Percentiles rank a stretch among this genome's conserved stretches.
phyloP scores from a whole-genome alignment of 306 rosid genomes.

The Sicyos edulis region DNA sequence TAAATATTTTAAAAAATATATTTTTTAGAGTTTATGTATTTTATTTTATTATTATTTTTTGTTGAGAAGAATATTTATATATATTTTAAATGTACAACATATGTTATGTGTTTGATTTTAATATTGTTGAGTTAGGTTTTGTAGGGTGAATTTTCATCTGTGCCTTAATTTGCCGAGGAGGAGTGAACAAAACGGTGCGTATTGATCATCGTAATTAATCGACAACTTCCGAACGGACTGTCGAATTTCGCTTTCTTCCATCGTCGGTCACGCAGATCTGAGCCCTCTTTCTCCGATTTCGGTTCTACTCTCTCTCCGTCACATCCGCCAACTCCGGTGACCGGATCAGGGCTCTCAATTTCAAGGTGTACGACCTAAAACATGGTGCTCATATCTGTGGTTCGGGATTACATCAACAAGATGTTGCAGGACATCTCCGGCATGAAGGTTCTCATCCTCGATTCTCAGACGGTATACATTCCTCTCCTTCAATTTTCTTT shows the following conservation, averaged over 20 bases:
- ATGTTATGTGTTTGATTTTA: too few relatives aligned
- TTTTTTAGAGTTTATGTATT: too few relatives aligned
- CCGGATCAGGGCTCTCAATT: not conserved
- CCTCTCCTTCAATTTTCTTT: not conserved
- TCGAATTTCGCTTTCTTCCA: not conserved
- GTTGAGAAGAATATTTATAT: too few relatives aligned
- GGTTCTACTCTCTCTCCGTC: conserved; percentile 12
- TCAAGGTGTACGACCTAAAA: not conserved
- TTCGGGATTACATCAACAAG: conserved; percentile 77
- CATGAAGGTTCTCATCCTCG: conserved; percentile 95
- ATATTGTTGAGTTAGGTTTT: too few relatives aligned
- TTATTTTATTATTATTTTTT: too few relatives aligned
- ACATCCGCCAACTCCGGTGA: not conserved
- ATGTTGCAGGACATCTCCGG: conserved; percentile 97
- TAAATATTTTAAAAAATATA: too few relatives aligned
- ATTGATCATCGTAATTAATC: not conserved
- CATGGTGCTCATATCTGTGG: conserved; percentile 71
- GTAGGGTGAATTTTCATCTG: too few relatives aligned
- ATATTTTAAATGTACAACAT: too few relatives aligned
- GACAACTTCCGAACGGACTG: not conserved
- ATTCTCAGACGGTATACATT: conserved; percentile 71
- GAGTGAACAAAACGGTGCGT: conserved; percentile 14
- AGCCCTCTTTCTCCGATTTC: conserved; percentile 6
- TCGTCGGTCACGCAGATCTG: conserved; percentile 30
- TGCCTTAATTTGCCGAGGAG: not conserved